Evolutionary conservation across 148 eudicot species (phyloP), one percentile per base, ranked within the genome.

Genomic region (Beta vulgaris): DNA sequence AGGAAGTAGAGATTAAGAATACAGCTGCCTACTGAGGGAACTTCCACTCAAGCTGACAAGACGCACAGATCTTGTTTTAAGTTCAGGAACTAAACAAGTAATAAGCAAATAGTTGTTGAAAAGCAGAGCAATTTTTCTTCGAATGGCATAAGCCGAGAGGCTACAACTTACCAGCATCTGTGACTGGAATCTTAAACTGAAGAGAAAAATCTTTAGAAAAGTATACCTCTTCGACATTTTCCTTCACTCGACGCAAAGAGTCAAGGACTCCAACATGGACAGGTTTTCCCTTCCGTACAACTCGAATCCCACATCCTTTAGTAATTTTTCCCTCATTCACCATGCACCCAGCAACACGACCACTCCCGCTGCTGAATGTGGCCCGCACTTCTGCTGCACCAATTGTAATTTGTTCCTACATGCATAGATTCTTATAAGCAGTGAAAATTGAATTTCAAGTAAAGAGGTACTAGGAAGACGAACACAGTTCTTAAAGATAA

Each of bases 291-390:
- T 87, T 91, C 57, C 99, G 87, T 58, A 85, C 31, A 74, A 90
- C 94, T 26, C 89, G 87, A 77, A 95, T 75, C 59, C 97, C 97
- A 78, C 92, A 87, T 44, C 88, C 99, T 88, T 89, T 88, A 59
- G 86, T 86, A 37, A 95, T 69, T 84, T 95, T 95, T 66, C 99
- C 99, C 64, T 95, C 99, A 9, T 81, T 88, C 73, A 95, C 92
- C 96, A 95, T 95, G 81, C 99, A 95, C 73, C 99, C 99, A n/a
- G 99, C 99, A 81, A 91, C 96, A 29, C 91, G 96, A 42, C 96
- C 96, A 80, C 99, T 95, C 35, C 99, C 97, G 71, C 99, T 95
- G 74, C 88, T 95, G 81, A 95, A 95, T 71, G 86, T 82, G 40
- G 99, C 99, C 68, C 96, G 86, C 63, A 95, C 91, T 80, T 95